phyloP scores from a whole-genome alignment of 2,329 filamentous ascomycete genomes.

The Alternaria incomplexa region DNA sequence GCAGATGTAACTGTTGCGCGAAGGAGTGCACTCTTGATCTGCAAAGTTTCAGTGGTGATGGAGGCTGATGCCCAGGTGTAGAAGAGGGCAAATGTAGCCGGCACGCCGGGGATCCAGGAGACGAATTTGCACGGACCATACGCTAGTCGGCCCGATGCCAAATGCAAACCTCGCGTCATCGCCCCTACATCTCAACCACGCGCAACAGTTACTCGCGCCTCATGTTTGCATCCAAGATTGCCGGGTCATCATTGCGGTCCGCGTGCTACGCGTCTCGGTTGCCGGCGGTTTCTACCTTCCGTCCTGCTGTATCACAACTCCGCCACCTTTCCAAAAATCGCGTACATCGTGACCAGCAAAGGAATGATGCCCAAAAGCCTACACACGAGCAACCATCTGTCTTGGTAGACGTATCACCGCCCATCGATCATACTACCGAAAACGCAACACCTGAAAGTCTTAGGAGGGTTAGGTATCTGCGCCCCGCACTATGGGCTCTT shows the following conservation, averaged over 20 bases:
- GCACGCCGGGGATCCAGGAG: neutral
- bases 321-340: slow-evolving; percentile 7
- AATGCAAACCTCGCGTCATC: slow-evolving; percentile 12
- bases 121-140: slow-evolving; percentile 1
- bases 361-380: slow-evolving; percentile 1
- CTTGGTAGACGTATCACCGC: slow-evolving; percentile 6
- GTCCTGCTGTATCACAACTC: neutral
- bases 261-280: neutral
- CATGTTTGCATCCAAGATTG: slow-evolving; percentile 12
- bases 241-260: slow-evolving; percentile 7
- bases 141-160: slow-evolving; percentile 14
- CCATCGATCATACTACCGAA: neutral
- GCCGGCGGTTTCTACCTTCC: neutral
- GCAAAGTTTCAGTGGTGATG: neutral
- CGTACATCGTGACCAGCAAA: slow-evolving; percentile 7
- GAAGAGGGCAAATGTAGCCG: neutral
- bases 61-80: neutral
- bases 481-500: slow-evolving; percentile 39
- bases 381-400: slow-evolving; percentile 7
- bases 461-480: slow-evolving; percentile 30
- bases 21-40: neutral
- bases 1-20: neutral
- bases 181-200: slow-evolving; percentile 6
- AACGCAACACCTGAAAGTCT: slow-evolving; percentile 9
- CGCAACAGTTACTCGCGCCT: neutral